phyloP scores from a whole-genome alignment of 441 rosid genomes.

The Gossypium gossypioides region DNA sequence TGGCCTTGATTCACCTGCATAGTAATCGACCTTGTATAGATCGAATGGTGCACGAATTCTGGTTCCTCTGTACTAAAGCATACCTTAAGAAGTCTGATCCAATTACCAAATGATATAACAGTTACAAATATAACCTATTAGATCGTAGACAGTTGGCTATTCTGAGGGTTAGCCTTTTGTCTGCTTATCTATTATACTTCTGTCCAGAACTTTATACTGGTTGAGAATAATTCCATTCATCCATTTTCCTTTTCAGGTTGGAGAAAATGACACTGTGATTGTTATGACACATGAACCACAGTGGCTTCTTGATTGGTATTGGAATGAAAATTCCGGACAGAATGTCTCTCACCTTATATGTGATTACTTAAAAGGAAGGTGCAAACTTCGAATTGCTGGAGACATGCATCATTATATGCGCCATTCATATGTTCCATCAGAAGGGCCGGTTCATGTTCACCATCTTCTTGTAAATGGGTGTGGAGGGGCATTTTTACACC shows the following conservation, averaged over 20 bases:
- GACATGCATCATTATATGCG: conserved; percentile 98
- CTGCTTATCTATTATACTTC: not conserved
- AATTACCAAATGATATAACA: not conserved
- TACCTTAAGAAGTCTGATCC: not conserved
- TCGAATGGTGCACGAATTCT: not conserved
- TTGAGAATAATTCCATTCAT: not conserved
- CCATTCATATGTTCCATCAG: conserved; percentile 71
- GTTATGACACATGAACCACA: conserved; percentile 90
- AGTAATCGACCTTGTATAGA: not conserved
- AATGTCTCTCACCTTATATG: conserved; percentile 71
- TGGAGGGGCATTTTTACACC: conserved; percentile 98
- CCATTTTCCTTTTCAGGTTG: conserved; percentile 36
- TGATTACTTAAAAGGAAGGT: conserved; percentile 77
- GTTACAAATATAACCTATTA: not conserved
- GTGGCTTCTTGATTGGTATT: conserved; percentile 98
- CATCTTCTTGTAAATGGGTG: conserved; percentile 96
- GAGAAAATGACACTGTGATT: conserved; percentile 68
- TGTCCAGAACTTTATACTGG: not conserved
- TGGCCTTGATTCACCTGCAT: not conserved
- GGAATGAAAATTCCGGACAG: conserved; percentile 66
- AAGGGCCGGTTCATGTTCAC: conserved; percentile 61
- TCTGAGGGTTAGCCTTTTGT: not conserved
- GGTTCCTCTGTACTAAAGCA: not conserved
- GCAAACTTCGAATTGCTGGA: conserved; percentile 93
- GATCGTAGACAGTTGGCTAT: not conserved